Conservation (phyloP, 257 asterid species). For the Penstemon eatonii region DNA sequence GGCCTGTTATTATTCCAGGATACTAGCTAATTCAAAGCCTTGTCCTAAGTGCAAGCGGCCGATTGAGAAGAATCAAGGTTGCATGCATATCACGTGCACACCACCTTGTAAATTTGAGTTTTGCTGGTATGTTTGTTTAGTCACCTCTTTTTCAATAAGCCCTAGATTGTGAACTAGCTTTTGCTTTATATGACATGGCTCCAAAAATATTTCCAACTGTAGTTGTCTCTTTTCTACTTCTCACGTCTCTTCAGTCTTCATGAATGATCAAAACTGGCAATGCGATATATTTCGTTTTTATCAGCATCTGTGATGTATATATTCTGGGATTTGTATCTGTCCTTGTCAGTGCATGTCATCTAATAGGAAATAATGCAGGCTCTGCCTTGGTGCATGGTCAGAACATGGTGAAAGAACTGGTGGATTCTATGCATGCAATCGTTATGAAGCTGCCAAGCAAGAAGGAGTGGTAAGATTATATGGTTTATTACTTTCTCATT, state of each 20-base stretch:
- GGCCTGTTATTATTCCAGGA: conserved; percentile 53
- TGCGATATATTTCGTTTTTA: not conserved
- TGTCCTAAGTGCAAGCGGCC: conserved; percentile 99
- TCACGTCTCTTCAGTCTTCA: conserved; percentile 3
- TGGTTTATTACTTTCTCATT: conserved; percentile 17
- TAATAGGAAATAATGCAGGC: conserved; percentile 54
- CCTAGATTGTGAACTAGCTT: conserved; percentile 13
- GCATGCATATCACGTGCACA: conserved; percentile 96
- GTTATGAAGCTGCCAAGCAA: conserved; percentile 86
- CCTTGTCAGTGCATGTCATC: conserved; percentile 26
- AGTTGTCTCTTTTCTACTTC: conserved; percentile 8
- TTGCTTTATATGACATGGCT: conserved; percentile 4
- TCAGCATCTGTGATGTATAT: conserved; percentile 21
- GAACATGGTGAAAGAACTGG: conserved; percentile 92
- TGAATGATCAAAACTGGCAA: conserved; percentile 1
- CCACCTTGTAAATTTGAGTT: conserved; percentile 88
- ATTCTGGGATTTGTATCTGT: not conserved
- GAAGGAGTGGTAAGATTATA: conserved; percentile 72
- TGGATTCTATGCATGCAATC: conserved; percentile 93
- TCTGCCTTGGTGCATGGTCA: conserved; percentile 92
- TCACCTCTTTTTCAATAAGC: conserved; percentile 8
- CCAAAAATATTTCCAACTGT: not conserved
- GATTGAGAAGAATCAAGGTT: conserved; percentile 93
- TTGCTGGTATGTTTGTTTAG: conserved; percentile 67
- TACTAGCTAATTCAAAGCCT: conserved; percentile 91